Percentiles rank a stretch among this genome's conserved stretches.
phyloP scores from a whole-genome alignment of 2,329 filamentous ascomycete species.

The Colletotrichum filicis region DNA sequence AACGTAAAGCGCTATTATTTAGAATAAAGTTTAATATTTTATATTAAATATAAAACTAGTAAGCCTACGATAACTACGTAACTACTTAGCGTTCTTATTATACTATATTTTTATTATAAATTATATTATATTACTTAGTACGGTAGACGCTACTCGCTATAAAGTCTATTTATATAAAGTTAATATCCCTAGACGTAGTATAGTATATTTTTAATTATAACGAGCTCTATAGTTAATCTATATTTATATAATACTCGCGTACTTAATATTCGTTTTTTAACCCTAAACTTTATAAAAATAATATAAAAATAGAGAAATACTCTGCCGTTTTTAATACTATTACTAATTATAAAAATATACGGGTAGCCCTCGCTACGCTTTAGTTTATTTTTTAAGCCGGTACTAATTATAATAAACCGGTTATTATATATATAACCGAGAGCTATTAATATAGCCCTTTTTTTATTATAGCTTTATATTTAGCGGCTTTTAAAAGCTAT shows the following conservation, averaged over 20 bases:
- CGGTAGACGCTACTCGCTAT: background rate
- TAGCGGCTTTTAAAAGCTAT: background rate
- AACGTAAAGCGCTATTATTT: background rate
- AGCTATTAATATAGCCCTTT: background rate
- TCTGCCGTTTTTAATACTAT: background rate
- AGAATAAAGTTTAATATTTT: background rate
- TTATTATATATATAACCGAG: background rate
- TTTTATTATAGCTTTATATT: background rate
- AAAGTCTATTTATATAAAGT: background rate
- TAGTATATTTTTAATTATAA: constrained; percentile 7
- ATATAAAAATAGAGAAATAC: background rate
- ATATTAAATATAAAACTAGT: background rate
- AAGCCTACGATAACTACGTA: background rate
- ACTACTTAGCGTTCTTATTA: background rate
- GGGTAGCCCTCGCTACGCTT: background rate
- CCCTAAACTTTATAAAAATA: background rate
- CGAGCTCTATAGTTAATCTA: background rate
- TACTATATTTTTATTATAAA: background rate
- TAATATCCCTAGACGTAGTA: background rate
- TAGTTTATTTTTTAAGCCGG: background rate
- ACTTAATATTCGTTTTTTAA: constrained; percentile 11
- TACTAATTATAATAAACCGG: background rate
- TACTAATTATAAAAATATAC: background rate
- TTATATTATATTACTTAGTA: background rate
- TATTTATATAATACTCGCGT: background rate